These are phyloP conservation scores for Piper longum DNA, from an alignment of 164 flowering plant species.

Conservation along the genomic window DNA sequence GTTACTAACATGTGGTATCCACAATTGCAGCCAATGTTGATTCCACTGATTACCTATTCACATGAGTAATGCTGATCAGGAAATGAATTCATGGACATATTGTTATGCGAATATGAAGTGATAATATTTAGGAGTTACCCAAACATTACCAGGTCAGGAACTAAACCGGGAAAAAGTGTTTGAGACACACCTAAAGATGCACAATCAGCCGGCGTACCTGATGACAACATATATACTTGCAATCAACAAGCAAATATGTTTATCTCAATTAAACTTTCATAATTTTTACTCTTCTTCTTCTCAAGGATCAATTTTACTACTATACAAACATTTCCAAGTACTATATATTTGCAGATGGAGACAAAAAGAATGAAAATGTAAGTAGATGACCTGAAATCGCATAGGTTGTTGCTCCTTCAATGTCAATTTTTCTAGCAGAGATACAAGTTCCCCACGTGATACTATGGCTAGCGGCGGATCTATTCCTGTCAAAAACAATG, in stretches of 20 bases:
- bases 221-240: background rate
- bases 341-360: too few species aligned
- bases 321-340: too few species aligned
- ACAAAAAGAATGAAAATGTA: too few species aligned
- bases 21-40: conserved; percentile 83
- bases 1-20: conserved; percentile 77
- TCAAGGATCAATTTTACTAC: too few species aligned
- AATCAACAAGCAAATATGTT: too few species aligned
- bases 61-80: background rate
- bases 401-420: conserved; percentile 70
- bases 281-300: too few species aligned
- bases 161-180: conserved; percentile 42
- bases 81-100: background rate
- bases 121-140: background rate
- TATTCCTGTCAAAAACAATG: conserved; percentile 37
- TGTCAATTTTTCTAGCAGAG: conserved; percentile 36
- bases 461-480: conserved; percentile 78
- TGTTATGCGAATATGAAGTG: too few species aligned
- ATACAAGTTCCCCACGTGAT: conserved; percentile 59
- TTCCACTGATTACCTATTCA: conserved; percentile 85
- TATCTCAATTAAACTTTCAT: too few species aligned
- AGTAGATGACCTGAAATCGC: conserved; percentile 46
- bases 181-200: conserved; percentile 66
- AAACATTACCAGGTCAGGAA: conserved; percentile 64
- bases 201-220: conserved; percentile 94